These are phyloP conservation scores for Anthostomella pinea DNA, from an alignment of 2,329 filamentous ascomycete species.

Conservation along the genomic window DNA sequence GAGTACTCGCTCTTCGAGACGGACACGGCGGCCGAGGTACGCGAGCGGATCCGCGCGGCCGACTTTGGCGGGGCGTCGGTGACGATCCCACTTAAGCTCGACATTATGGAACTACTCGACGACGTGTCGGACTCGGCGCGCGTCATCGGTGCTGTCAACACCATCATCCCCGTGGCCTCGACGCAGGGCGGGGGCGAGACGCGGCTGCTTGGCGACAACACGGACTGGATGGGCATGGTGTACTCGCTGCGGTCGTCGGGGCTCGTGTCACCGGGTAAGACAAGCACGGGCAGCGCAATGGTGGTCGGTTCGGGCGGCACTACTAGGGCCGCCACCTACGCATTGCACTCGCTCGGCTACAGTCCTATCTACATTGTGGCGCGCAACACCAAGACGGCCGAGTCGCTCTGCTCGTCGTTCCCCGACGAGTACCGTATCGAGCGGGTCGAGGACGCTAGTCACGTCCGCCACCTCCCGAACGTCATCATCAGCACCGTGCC, in stretches of 20 bases:
- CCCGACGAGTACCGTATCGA: conserved; percentile 68
- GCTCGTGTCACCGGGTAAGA: conserved; percentile 41
- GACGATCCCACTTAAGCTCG: conserved; percentile 91
- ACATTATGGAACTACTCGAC: conserved; percentile 79
- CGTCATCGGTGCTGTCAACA: conserved; percentile 91
- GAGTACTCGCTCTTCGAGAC: conserved; percentile 78
- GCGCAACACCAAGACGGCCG: conserved; percentile 67
- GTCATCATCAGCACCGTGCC: conserved; percentile 91
- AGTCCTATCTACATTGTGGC: conserved; percentile 84
- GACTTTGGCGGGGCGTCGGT: conserved; percentile 92
- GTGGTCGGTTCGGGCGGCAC: conserved; percentile 92
- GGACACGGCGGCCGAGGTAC: conserved; percentile 57
- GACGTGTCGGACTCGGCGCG: conserved; percentile 74
- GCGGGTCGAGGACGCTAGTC: conserved; percentile 49
- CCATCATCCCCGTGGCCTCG: conserved; percentile 65
- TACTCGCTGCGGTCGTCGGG: conserved; percentile 71
- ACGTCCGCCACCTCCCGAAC: conserved; percentile 49
- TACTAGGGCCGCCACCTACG: conserved; percentile 85
- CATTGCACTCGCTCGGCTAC: conserved; percentile 79
- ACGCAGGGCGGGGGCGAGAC: conserved; percentile 40
- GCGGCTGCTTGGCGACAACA: conserved; percentile 81
- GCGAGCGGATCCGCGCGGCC: conserved; percentile 62
- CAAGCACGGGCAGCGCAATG: conserved; percentile 56
- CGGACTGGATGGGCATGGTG: conserved; percentile 92
- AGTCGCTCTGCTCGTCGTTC: conserved; percentile 68